These are phyloP conservation scores for Dalbergia cultrata DNA, from an alignment of 306 rosid species.

Conservation along the genomic window DNA sequence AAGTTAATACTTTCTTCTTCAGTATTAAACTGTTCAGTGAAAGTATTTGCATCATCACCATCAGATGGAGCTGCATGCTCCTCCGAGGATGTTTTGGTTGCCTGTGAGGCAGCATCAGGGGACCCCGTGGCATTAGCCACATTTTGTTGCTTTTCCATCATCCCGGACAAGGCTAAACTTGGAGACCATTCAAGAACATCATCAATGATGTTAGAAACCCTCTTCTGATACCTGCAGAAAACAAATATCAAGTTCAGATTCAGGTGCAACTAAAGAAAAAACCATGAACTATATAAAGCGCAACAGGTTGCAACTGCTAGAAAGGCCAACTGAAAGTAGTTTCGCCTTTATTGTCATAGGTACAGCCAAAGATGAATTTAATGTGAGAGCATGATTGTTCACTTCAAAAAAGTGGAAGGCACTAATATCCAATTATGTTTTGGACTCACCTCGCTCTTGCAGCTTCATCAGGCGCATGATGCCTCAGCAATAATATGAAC, in stretches of 20 bases:
- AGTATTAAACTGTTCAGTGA: constrained; percentile 53
- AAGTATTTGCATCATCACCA: constrained; percentile 50
- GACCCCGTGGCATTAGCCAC: constrained; percentile 71
- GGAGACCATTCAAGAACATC: constrained; percentile 99
- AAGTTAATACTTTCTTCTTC: constrained; percentile 58
- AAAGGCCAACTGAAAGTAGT: not conserved
- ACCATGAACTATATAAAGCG: not conserved
- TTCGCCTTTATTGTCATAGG: not conserved
- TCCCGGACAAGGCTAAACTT: constrained; percentile 91
- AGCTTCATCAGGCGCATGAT: constrained; percentile 99
- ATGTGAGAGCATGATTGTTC: not conserved
- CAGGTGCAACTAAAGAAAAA: not conserved
- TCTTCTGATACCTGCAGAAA: constrained; percentile 82
- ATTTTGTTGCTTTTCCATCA: constrained; percentile 90
- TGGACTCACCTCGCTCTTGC: constrained; percentile 93
- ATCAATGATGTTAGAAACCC: constrained; percentile 93
- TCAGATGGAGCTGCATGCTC: constrained; percentile 51
- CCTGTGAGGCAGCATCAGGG: constrained; percentile 47
- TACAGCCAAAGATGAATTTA: constrained; percentile 12
- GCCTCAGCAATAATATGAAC: constrained; percentile 85
- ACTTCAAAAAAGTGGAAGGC: constrained; percentile 24
- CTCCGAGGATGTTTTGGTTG: constrained; percentile 48
- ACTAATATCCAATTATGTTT: constrained; percentile 25
- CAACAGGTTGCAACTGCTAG: not conserved
- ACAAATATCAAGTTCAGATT: constrained; percentile 28